Evolutionary conservation across 2,329 filamentous ascomycete species (phyloP), one percentile per base, ranked within the genome.

Genomic region (Xylariaceae sp.): DNA sequence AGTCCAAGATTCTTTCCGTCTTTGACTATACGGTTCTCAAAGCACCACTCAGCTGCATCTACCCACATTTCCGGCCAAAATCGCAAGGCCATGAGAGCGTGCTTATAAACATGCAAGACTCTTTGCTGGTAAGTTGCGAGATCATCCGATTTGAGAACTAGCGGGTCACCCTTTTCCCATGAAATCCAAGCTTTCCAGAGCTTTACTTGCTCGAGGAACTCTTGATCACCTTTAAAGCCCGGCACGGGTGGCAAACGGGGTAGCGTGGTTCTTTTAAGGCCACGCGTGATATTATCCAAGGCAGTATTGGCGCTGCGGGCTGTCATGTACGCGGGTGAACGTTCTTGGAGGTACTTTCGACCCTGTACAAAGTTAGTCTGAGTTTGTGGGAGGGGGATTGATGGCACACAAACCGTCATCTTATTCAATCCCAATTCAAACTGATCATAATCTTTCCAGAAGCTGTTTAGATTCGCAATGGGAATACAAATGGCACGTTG

Each of bases 1-100:
- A 87, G 83, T 8, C 90, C 91, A 56, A 73, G 67, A 4, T 79
- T 74, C 56, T 78, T 76, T 45, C 80, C 80, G 37, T 90, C 86
- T 44, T 83, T 74, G 51, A 55, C 57, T 7, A 72, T 74, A 44
- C 82, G 82, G 64, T 94, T 91, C 52, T 87, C 81, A 65, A 91
- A 91, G 70, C 89, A 96, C 83, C 92, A 97, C 61, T 95, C 88
- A 0, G 91, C 89, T 7, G 91, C 92, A 57, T 96, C 91, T 48
- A 91, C 91, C 94, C 94, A 99, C 63, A 96, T 85, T 68, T 95
- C 89, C 3, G 94, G 91, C 83, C 92, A 94, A 72, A 97, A 99
- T 49, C 91, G 85, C 53, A 99, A 75, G 3, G 91, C 87, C 88
- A 96, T 96, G 46, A 95, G 75, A 3, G 92, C 90, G 70, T 96